A percentile compares a stretch with the other conserved stretches of the same genome.
These are phyloP conservation scores for Tuber umbilicatum DNA, from an alignment of 495 filamentous ascomycete species.

Conservation along the genomic window DNA sequence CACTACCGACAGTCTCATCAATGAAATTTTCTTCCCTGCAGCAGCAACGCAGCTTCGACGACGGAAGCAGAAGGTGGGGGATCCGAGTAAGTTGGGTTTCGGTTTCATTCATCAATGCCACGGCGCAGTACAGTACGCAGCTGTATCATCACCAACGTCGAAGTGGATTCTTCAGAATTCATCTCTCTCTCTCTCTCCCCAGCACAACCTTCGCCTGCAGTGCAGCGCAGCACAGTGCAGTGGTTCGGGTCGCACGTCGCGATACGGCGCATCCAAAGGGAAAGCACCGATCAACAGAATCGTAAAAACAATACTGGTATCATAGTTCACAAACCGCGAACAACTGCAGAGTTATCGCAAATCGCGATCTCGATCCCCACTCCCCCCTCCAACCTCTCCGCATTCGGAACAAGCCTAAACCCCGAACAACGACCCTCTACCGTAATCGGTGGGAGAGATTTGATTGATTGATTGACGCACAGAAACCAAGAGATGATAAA, in stretches of 20 bases:
- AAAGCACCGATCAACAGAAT: background rate
- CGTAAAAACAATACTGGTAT: background rate
- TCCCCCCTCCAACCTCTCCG: background rate
- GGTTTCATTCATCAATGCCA: background rate
- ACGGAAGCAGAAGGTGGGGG: background rate
- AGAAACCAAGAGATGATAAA: no score
- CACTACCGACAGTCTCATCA: background rate
- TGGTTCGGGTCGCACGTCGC: background rate
- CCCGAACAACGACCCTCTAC: background rate
- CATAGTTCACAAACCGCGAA: background rate
- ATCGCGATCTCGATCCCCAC: conserved; percentile 1
- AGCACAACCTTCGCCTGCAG: background rate
- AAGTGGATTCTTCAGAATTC: background rate
- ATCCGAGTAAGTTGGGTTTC: conserved; percentile 4
- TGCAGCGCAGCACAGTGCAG: no score
- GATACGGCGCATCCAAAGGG: background rate
- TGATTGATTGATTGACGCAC: background rate
- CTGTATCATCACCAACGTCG: background rate
- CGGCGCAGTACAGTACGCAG: background rate
- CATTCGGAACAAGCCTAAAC: background rate
- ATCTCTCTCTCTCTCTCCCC: background rate
- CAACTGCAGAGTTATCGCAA: background rate
- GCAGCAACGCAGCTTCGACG: background rate
- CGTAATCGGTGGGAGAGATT: background rate
- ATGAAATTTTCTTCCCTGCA: background rate